These are phyloP conservation scores for Neofusicoccum laricinum DNA, from an alignment of 2,329 filamentous ascomycete genomes.

Conservation along the genomic window DNA sequence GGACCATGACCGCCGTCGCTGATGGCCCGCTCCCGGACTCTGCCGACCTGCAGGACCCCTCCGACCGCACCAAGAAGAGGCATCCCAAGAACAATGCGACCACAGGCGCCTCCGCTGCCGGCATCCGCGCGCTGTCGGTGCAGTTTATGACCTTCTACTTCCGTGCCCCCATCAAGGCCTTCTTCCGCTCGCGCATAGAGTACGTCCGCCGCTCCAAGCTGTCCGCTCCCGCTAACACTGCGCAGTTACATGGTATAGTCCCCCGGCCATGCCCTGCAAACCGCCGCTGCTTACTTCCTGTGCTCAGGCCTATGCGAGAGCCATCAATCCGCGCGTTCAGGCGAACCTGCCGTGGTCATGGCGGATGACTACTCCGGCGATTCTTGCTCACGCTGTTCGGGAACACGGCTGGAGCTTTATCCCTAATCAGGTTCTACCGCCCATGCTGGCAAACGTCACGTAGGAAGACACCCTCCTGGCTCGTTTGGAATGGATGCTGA, in stretches of 20 bases:
- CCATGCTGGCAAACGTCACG: constrained; percentile 70
- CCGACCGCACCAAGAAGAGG: constrained; percentile 23
- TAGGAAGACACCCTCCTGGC: constrained; percentile 25
- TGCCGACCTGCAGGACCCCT: not conserved
- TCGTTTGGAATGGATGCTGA: not conserved
- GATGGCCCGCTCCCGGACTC: constrained; percentile 22
- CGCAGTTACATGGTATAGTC: constrained; percentile 50
- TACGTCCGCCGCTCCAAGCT: constrained; percentile 49
- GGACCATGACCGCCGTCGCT: constrained; percentile 38
- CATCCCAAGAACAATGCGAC: constrained; percentile 58
- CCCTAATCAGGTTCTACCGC: constrained; percentile 73
- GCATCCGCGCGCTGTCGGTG: constrained; percentile 77
- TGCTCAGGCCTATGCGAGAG: constrained; percentile 59
- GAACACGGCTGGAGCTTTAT: constrained; percentile 73
- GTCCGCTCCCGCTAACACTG: constrained; percentile 20
- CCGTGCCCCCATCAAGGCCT: constrained; percentile 84
- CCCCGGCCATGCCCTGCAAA: not conserved
- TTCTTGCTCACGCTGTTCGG: constrained; percentile 64
- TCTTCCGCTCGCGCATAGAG: constrained; percentile 87
- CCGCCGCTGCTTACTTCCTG: not conserved
- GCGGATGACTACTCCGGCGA: constrained; percentile 65
- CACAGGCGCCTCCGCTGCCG: constrained; percentile 78
- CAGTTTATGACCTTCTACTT: constrained; percentile 81
- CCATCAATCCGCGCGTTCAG: constrained; percentile 57
- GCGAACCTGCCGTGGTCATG: constrained; percentile 55